These are phyloP conservation scores for Zygosaccharomyces pseudobailii DNA, from an alignment of 1,139 yeast genomes.

Conservation along the genomic window DNA sequence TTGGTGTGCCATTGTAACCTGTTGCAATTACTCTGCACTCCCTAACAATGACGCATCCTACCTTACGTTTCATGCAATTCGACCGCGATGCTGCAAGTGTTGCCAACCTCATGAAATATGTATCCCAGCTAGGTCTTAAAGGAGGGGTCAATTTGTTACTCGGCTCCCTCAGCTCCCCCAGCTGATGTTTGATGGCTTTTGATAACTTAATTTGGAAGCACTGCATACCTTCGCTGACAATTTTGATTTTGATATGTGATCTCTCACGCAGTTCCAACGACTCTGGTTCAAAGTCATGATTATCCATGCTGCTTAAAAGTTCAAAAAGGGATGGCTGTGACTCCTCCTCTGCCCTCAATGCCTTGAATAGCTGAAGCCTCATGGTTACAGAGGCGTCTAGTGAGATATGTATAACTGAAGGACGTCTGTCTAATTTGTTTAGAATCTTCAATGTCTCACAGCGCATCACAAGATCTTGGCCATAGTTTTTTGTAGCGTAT, in stretches of 20 bases:
- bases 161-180: slow-evolving; percentile 13
- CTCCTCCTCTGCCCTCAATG: slow-evolving; percentile 8
- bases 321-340: slow-evolving; percentile 5
- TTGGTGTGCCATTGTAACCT: slow-evolving; percentile 96
- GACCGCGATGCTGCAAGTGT: slow-evolving; percentile 88
- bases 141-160: slow-evolving; percentile 39
- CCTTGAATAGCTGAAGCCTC: slow-evolving; percentile 47
- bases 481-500: slow-evolving; percentile 69
- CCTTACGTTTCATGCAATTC: slow-evolving; percentile 95
- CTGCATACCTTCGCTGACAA: slow-evolving; percentile 9
- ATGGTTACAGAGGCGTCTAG: slow-evolving; percentile 67
- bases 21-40: slow-evolving; percentile 88
- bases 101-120: slow-evolving; percentile 89
- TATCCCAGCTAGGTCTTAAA: slow-evolving; percentile 91
- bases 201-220: slow-evolving; percentile 10
- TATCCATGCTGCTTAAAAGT: slow-evolving; percentile 15
- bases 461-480: slow-evolving; percentile 54
- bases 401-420: slow-evolving; percentile 78
- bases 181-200: slow-evolving; percentile 13
- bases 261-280: slow-evolving; percentile 21
- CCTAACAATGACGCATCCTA: slow-evolving; percentile 90
- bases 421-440: slow-evolving; percentile 58
- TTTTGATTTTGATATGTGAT: slow-evolving; percentile 23
- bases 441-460: slow-evolving; percentile 44
- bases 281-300: slow-evolving; percentile 17